Base-by-base conservation (phyloP, 148 eudicot species). In the Polygonum maritimum region DNA sequence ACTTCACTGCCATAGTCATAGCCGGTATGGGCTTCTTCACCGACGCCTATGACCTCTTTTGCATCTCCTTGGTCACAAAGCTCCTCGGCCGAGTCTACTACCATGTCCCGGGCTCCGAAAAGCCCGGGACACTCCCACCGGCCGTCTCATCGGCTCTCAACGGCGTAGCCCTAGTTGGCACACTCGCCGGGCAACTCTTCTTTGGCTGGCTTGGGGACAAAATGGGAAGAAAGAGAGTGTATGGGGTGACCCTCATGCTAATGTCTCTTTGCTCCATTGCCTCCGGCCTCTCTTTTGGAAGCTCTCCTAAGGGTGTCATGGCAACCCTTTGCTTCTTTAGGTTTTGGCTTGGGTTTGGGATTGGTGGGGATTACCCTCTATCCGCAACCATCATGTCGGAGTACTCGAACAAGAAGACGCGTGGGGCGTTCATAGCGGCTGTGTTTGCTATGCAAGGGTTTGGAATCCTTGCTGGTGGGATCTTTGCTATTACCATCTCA, bases 141-240 rank as follows among this genome's bases (percentile, higher is more conserved):
- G 75, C 77, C 44, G 78, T 80, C 36, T 70, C 90, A 0, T 81
- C 92, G 16, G 87, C 87, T 0, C 84, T 89, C 33, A 87, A 83
- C 44, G 88, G 92, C 0, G 90, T 89, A 2, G 92, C 90, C 12
- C 77, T 89, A 0, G 83, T 86, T 3, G 92, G 92, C 11, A 85
- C 90, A 9, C 81, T 89, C 6, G 80, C 81, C 4, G 91, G 91
- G 57, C 92, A 88, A 80, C 88, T 88, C 73, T 88, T 88, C 74
- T 88, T 88, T 54, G 90, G 92, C 69, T 87, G 90, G 92, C 87
- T 89, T 13, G 92, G 90, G 33, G 92, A 89, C 78, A 89, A 89
- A 80, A 40, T 87, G 75, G 92, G 90, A 71, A 83, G 92, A 8
- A 89, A 87, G 73, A 79, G 76, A 48, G 90, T 89, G 26, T 89